A percentile compares a stretch with the other conserved stretches of the same genome.
Evolutionary conservation across 23 red algal species (phyloP).

Genomic region (Agarophyton chilense): DNA sequence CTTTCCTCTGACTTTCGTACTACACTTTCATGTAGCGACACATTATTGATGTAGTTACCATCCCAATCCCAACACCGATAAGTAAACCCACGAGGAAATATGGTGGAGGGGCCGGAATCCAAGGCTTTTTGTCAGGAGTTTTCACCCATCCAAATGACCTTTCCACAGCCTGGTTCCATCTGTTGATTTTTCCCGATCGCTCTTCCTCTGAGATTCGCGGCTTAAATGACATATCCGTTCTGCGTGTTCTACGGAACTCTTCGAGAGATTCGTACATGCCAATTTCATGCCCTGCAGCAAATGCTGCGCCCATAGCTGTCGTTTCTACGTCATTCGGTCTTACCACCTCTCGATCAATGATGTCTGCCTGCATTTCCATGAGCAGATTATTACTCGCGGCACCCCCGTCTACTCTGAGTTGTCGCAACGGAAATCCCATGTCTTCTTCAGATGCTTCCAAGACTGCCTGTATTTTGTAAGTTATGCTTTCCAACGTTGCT

Average conservation of each 20-base stretch:
- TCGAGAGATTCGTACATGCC: constrained; percentile 67
- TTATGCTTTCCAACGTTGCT: constrained; percentile 77
- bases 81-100: background rate
- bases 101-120: background rate
- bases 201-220: constrained; percentile 67
- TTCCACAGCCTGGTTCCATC: constrained; percentile 80
- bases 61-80: background rate
- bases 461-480: constrained; percentile 76
- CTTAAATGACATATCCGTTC: constrained; percentile 48
- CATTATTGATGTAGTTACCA: background rate
- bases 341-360: constrained; percentile 67
- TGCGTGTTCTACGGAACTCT: constrained; percentile 61
- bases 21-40: constrained; percentile 23
- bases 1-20: background rate
- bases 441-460: constrained; percentile 68
- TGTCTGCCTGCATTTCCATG: constrained; percentile 89
- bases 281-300: constrained; percentile 76
- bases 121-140: background rate
- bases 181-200: constrained; percentile 35
- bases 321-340: constrained; percentile 81
- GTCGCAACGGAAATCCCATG: constrained; percentile 50
- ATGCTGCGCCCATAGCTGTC: constrained; percentile 90
- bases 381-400: constrained; percentile 73
- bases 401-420: constrained; percentile 89
- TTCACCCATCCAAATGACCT: constrained; percentile 72